phyloP scores from a whole-genome alignment of 805 yeast genomes.

The Ogataea pini region DNA sequence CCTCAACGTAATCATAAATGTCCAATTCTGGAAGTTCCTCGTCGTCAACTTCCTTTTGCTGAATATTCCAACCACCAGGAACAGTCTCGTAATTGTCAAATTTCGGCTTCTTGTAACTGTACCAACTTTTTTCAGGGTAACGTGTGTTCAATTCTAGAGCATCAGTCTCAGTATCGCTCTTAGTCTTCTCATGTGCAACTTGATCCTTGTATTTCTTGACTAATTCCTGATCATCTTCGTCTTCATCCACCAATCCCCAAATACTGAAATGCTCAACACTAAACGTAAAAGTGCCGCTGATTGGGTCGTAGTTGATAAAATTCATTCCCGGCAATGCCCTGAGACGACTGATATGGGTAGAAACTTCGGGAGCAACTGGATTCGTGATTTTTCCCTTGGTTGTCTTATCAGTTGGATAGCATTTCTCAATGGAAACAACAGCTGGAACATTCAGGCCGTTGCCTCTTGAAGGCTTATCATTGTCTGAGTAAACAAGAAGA shows the following conservation, averaged over 20 bases:
- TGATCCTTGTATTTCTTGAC: conserved; percentile 33
- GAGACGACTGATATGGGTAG: conserved; percentile 50
- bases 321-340: conserved; percentile 67
- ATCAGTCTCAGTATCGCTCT: conserved; percentile 17
- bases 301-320: conserved; percentile 77
- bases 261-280: conserved; percentile 88
- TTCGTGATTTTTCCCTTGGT: conserved; percentile 30
- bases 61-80: conserved; percentile 37
- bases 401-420: conserved; percentile 46
- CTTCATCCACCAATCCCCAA: conserved; percentile 85
- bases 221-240: conserved; percentile 52
- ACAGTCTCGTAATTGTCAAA: conserved; percentile 28
- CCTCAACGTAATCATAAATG: conserved; percentile 9
- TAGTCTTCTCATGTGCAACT: conserved; percentile 28
- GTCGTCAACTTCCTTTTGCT: background rate
- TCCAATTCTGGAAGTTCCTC: conserved; percentile 7
- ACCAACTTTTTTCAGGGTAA: conserved; percentile 12
- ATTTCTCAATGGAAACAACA: conserved; percentile 62
- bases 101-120: conserved; percentile 26
- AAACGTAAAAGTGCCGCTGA: conserved; percentile 75
- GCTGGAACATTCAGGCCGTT: conserved; percentile 77
- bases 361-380: conserved; percentile 42
- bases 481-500: conserved; percentile 65
- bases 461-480: conserved; percentile 61
- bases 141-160: conserved; percentile 27